phyloP scores from a whole-genome alignment of 805 yeast species.

The Candida alai region DNA sequence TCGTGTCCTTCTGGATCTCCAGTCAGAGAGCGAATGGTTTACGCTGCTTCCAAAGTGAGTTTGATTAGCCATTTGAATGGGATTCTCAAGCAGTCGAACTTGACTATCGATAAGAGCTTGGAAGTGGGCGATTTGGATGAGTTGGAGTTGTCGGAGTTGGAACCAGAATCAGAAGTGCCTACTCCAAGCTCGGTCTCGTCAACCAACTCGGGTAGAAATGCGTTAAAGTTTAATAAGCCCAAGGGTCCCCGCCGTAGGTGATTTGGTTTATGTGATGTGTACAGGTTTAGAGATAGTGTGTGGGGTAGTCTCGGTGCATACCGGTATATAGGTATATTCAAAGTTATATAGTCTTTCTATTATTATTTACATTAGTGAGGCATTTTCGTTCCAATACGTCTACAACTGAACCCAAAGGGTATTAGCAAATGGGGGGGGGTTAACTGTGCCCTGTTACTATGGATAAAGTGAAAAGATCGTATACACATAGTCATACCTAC shows the following conservation, averaged over 20 bases:
- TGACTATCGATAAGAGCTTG: slow-evolving; percentile 41
- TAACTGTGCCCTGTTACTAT: too few species aligned
- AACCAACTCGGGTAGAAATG: slow-evolving; percentile 10
- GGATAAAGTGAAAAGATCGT: too few species aligned
- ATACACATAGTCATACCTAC: too few species aligned
- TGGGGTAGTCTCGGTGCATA: too few species aligned
- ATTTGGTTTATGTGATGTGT: slow-evolving; percentile 3
- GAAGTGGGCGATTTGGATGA: slow-evolving; percentile 77
- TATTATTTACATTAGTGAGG: too few species aligned
- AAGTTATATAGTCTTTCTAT: too few species aligned
- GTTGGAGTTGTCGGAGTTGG: slow-evolving; percentile 52
- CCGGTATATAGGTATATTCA: too few species aligned
- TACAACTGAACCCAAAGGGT: too few species aligned
- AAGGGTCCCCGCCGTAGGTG: slow-evolving; percentile 60
- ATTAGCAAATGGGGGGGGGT: too few species aligned
- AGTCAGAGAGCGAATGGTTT: slow-evolving; percentile 88
- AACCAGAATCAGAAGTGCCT: slow-evolving; percentile 11
- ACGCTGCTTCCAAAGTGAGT: slow-evolving; percentile 76
- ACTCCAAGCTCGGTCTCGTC: slow-evolving; percentile 10
- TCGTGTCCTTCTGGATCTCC: slow-evolving; percentile 88
- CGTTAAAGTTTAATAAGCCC: slow-evolving; percentile 52
- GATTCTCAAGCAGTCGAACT: slow-evolving; percentile 23
- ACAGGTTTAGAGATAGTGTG: too few species aligned
- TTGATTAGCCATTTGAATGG: slow-evolving; percentile 48
- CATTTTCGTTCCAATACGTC: too few species aligned